Base-by-base conservation (phyloP, 345 rosid species). In the Carallia pectinifolia region DNA sequence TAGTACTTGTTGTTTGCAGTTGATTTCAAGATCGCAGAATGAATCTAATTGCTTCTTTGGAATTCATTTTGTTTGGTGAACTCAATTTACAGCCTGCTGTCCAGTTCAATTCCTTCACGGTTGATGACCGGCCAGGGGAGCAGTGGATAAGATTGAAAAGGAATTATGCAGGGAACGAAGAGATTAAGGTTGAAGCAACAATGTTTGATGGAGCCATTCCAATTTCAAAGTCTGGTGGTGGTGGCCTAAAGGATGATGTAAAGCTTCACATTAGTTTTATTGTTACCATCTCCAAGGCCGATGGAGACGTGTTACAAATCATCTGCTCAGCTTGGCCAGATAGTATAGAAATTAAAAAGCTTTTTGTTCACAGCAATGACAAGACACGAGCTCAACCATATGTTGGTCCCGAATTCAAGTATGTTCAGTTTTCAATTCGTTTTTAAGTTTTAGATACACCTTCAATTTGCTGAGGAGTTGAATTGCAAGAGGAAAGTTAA, bases 241-340 rank as follows among this genome's bases (percentile, higher is more conserved):
- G 29, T 33, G 58, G 53, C 36, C 9, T 66, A 39, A 80, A 74
- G 47, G 82, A 79, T 61, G 84, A 80, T 34, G 77, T 80, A 48
- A 69, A 78, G 73, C 93, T 87, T 79, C 96, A 87, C 76, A 80
- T 91, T 53, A 85, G 95, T 61, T 79, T 91, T 76, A 71, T 89
- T 65, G 90, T 92, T 76, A 87, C 74, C 79, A 85, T 94, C 79
- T 75, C 86, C 3, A 91, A 94, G 77, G 85, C 69, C 38, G 82
- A 73, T 67, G 76, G 68, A 64, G 84, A 87, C 66, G 77, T 82
- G 50, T 59, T 95, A 65, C 93, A 92, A 87, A 80, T 90, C 47
- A 53, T 85, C 79, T 90, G 97, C 73, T 88, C 96, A 16, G 99
- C 88, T 66, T 90, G 93, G 93, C 96, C 96, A 8, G 88, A 88